Percentiles rank a stretch among this genome's conserved stretches.
phyloP scores from a whole-genome alignment of 305 asterid species.

The Rubia peregrina region DNA sequence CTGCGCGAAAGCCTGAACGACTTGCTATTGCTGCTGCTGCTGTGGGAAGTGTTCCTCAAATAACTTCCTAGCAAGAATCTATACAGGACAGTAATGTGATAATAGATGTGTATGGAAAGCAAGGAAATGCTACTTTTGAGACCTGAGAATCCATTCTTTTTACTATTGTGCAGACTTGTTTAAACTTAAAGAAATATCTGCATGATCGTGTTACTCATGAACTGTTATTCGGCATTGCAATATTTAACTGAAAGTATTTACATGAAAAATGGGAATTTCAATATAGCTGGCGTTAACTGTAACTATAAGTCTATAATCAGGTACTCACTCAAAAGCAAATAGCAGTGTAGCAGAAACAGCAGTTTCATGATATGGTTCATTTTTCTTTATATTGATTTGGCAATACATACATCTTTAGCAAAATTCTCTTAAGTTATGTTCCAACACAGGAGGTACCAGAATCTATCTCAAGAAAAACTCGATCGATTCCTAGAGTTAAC shows the following conservation, averaged over 20 bases:
- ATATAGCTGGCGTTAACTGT: too few relatives aligned
- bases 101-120: neutral
- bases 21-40: slow-evolving; percentile 5
- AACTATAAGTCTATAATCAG: too few relatives aligned
- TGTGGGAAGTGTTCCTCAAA: neutral
- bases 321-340: neutral
- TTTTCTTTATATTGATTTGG: neutral
- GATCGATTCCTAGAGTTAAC: too few relatives aligned
- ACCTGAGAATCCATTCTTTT: neutral
- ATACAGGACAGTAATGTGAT: neutral
- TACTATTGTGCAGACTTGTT: neutral
- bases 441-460: too few relatives aligned
- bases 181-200: too few relatives aligned
- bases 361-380: neutral
- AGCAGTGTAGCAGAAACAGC: neutral
- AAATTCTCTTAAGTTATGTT: too few relatives aligned
- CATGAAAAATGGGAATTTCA: too few relatives aligned
- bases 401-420: neutral
- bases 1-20: neutral
- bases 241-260: too few relatives aligned
- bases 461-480: too few relatives aligned
- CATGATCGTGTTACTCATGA: too few relatives aligned
- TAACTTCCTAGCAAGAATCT: neutral
- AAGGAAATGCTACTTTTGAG: neutral
- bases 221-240: too few relatives aligned